A percentile compares a stretch with the other conserved stretches of the same genome.
Conservation (phyloP, 768 basidiomycete genomes). For the Phaeotremella fagi region DNA sequence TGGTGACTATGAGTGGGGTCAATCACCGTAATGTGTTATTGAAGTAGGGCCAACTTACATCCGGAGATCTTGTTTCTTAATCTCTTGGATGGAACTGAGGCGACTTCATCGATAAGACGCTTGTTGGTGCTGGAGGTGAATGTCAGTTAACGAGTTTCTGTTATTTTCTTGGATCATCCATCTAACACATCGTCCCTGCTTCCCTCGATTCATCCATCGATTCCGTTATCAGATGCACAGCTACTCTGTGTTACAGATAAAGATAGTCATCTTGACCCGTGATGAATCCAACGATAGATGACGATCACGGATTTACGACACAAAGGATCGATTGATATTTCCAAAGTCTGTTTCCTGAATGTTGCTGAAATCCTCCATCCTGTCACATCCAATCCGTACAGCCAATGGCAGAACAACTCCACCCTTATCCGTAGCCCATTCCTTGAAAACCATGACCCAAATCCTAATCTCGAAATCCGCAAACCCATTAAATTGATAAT, state of each 20-base stretch:
- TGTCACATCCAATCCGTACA: no score
- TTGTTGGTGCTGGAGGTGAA: constrained; percentile 74
- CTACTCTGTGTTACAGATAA: no score
- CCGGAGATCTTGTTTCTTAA: constrained; percentile 99
- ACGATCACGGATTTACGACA: no score
- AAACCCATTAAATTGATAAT: not conserved
- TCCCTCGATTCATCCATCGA: no score
- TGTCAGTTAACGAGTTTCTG: not conserved
- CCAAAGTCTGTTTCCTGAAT: no score
- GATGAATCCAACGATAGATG: no score
- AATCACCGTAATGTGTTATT: not conserved
- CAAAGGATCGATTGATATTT: no score
- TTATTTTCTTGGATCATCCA: not conserved
- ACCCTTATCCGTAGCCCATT: no score
- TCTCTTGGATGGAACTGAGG: constrained; percentile 90
- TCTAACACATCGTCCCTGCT: not conserved
- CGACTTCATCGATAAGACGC: constrained; percentile 70
- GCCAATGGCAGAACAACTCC: no score
- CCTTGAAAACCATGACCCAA: not conserved
- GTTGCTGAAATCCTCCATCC: no score
- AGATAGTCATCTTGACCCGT: no score
- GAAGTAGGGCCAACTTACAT: constrained; percentile 48
- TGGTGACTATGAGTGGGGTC: constrained; percentile 60
- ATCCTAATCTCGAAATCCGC: not conserved
- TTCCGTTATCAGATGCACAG: no score